Evolutionary conservation across 75 land plant species (phyloP), one percentile per base, ranked within the genome.

Genomic region (Azolla pinnata): DNA sequence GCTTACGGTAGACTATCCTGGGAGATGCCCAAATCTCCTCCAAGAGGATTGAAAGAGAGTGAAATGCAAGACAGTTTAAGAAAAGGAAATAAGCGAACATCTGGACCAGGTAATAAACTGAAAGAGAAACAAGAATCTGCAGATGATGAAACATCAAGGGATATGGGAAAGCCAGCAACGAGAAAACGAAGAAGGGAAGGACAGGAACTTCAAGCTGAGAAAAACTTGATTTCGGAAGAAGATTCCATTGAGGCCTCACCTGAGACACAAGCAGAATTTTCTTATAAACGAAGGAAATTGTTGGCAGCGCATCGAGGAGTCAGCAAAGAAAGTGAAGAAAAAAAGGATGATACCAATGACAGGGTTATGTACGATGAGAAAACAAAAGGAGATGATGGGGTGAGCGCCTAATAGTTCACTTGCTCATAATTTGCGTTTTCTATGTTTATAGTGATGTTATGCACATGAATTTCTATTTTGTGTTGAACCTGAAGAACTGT

Each of bases 321-420:
- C 3, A 47, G 10, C 10, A 52, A 52, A 2, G 54, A 52, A 23
- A 2, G 4, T 25, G 29, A 14, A 52, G 54, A 2, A 3, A 52
- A 52, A 25, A 18, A 52, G 29, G 54, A 52, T 3, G 27, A 1
- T 24, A 2, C 10, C 1, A 7, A 52, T 23, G 5, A 14, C 14
- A 7, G 2, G 2, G 14, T 3, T 14, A 24, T 12, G 4, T 14
- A 4, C 10, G 29, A 25, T 26, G 4, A 52, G 24, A 52, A 52
- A 14, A 52, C 54, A 23, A 52, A 29, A 25, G 54, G 54, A 19
- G 54, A 23, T 52, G 54, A 52, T 52, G 54, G 54, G 54, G 54
- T 52, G 27, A 52, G 54, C 2, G 49, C 49, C 42, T 38, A 38
- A 8, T 38, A 7, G 31, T 7, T 8, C 25, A 29, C 21, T 31